phyloP scores from a whole-genome alignment of 148 eudicot genomes.

The Camellia sinensis region DNA sequence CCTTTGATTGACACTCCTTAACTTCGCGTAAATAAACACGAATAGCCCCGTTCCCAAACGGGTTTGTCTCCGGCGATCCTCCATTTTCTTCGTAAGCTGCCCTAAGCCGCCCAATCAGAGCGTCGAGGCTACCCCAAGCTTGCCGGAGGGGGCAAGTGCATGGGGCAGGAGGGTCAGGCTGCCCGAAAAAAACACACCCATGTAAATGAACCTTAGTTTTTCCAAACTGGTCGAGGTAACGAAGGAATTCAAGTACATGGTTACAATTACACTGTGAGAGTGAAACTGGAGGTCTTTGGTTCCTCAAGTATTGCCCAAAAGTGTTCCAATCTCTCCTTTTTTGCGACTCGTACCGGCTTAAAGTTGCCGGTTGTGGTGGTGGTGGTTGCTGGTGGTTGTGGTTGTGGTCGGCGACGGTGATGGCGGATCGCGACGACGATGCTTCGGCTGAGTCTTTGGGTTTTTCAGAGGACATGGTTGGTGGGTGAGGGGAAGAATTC shows the following conservation, averaged over 20 bases:
- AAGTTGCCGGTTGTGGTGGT: conserved; percentile 14
- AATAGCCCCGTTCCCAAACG: conserved; percentile 72
- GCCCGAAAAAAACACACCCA: conserved; percentile 71
- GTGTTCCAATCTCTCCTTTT: conserved; percentile 87
- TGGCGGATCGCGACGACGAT: conserved; percentile 21
- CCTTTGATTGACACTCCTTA: conserved; percentile 77
- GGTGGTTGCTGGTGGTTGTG: conserved; percentile 18
- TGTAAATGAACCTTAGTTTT: conserved; percentile 77
- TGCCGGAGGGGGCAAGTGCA: conserved; percentile 80
- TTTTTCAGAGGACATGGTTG: conserved; percentile 25
- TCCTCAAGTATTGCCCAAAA: conserved; percentile 75
- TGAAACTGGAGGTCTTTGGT: conserved; percentile 60
- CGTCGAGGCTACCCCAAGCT: conserved; percentile 91
- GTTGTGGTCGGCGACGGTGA: neutral
- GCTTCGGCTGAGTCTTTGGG: conserved; percentile 13
- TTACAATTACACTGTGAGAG: conserved; percentile 57
- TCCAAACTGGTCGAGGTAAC: conserved; percentile 82
- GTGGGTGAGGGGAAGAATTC: conserved; percentile 14
- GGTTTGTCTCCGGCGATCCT: conserved; percentile 66
- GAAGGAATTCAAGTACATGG: conserved; percentile 71
- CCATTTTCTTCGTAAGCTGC: conserved; percentile 88
- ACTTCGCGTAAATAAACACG: conserved; percentile 68
- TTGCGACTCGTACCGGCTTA: conserved; percentile 77
- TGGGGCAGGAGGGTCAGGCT: conserved; percentile 79
- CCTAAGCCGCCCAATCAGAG: conserved; percentile 70